Percentiles rank a stretch among this genome's conserved stretches.
Evolutionary conservation across 108 stramenopile species (phyloP).

Genomic region (Aurantiochytrium sp.): DNA sequence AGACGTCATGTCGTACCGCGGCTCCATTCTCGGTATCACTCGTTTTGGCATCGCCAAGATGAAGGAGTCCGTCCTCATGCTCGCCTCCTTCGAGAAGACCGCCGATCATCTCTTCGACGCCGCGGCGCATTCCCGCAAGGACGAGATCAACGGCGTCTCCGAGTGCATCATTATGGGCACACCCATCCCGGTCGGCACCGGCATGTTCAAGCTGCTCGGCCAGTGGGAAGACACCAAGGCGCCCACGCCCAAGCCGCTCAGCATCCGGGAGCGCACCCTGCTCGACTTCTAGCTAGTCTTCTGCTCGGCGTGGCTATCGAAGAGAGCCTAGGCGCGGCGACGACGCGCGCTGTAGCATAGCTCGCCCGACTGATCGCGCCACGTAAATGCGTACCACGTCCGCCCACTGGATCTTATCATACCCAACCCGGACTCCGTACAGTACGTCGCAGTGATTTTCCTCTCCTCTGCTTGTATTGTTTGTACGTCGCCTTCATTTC

Average conservation of each 20-base stretch:
- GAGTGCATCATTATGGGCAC: slow-evolving; percentile 99
- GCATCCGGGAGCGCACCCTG: not conserved
- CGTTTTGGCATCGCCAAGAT: slow-evolving; percentile 97
- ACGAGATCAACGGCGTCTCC: slow-evolving; percentile 92
- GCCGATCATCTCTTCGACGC: slow-evolving; percentile 99
- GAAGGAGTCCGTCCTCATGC: slow-evolving; percentile 94
- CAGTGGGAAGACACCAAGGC: not conserved
- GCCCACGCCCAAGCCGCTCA: not conserved
- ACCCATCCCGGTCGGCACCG: slow-evolving; percentile 93
- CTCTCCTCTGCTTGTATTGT: no score
- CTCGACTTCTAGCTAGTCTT: not conserved
- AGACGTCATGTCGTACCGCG: slow-evolving; percentile 91
- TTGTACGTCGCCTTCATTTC: no score
- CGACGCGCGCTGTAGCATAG: no score
- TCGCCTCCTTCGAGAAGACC: slow-evolving; percentile 98
- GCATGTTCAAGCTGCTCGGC: slow-evolving; percentile 77
- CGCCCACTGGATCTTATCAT: no score
- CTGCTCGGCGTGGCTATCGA: no score
- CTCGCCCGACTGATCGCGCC: no score
- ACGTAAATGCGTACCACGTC: no score
- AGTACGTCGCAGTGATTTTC: no score
- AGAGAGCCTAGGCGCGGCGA: no score
- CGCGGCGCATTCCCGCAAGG: slow-evolving; percentile 88
- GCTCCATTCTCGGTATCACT: slow-evolving; percentile 93
- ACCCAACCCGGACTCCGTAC: no score